Percentiles rank a stretch among this genome's conserved stretches.
Conservation (phyloP, 352 stramenopile species). For the Phytophthora parvispora region DNA sequence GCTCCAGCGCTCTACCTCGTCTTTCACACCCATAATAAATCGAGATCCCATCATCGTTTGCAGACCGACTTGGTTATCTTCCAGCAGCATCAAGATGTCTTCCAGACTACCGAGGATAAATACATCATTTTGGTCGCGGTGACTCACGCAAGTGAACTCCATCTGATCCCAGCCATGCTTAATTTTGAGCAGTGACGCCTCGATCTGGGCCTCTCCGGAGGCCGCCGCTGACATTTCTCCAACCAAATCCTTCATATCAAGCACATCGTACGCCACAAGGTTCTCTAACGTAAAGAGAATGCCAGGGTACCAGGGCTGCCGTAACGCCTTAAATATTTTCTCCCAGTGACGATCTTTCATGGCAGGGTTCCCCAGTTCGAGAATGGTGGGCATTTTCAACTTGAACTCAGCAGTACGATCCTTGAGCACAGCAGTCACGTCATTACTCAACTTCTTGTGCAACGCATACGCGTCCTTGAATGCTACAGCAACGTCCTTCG, state of each 20-base stretch:
- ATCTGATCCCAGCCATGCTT: constrained; percentile 91
- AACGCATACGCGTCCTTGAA: constrained; percentile 93
- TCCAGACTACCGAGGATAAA: constrained; percentile 94
- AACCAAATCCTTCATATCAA: constrained; percentile 92
- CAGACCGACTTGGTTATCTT: constrained; percentile 94
- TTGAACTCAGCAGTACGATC: constrained; percentile 93
- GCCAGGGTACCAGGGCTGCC: constrained; percentile 90
- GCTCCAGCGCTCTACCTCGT: constrained; percentile 92
- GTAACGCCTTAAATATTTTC: constrained; percentile 93
- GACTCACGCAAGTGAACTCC: constrained; percentile 85
- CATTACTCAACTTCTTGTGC: constrained; percentile 94
- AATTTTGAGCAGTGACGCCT: constrained; percentile 91
- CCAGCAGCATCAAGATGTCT: constrained; percentile 90
- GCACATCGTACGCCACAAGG: constrained; percentile 87
- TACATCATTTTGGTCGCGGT: constrained; percentile 88
- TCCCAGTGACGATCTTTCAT: constrained; percentile 97
- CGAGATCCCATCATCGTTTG: constrained; percentile 95
- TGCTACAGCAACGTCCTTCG: constrained; percentile 86
- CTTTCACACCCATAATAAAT: constrained; percentile 93
- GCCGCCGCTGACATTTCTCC: constrained; percentile 87
- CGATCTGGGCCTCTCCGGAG: constrained; percentile 92
- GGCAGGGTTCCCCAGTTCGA: constrained; percentile 92
- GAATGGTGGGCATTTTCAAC: constrained; percentile 91
- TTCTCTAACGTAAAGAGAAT: constrained; percentile 93
- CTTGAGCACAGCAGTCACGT: constrained; percentile 91